Percentiles rank a stretch among this genome's conserved stretches.
phyloP scores from a whole-genome alignment of 768 basidiomycete species.

The Porphyrellus cyaneotinctus region DNA sequence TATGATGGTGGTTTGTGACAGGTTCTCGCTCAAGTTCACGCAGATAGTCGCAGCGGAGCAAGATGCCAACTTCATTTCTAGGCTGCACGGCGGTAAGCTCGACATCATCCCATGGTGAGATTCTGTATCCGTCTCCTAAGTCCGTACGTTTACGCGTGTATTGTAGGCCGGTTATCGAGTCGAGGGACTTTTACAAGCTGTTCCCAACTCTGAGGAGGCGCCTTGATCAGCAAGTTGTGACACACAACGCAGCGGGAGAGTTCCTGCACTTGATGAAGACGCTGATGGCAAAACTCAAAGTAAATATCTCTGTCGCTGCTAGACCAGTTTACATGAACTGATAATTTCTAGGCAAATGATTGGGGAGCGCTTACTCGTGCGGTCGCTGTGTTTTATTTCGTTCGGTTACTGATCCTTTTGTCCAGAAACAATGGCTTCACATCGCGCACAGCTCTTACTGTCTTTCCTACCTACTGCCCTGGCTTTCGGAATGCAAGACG shows the following conservation, averaged over 20 bases:
- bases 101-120: conserved; percentile 54
- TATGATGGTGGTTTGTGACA: conserved; percentile 14
- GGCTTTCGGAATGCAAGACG: conserved; percentile 44
- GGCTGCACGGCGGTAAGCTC: conserved; percentile 50
- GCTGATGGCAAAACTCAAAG: conserved; percentile 65
- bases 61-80: conserved; percentile 57
- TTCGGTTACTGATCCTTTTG: neutral
- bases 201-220: conserved; percentile 44
- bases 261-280: conserved; percentile 57
- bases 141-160: neutral
- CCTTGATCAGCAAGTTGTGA: conserved; percentile 45
- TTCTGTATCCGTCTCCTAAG: neutral
- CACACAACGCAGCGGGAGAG: conserved; percentile 47
- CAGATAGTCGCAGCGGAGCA: conserved; percentile 59
- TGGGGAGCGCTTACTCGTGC: conserved; percentile 60
- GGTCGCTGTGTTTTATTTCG: conserved; percentile 9
- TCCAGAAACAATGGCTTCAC: conserved; percentile 44
- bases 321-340: neutral
- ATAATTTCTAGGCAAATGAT: conserved; percentile 46
- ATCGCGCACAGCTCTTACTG: conserved; percentile 41
- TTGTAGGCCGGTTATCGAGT: conserved; percentile 54
- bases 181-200: conserved; percentile 51
- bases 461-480: conserved; percentile 45
- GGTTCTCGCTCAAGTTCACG: conserved; percentile 55
- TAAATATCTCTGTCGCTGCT: conserved; percentile 10